Percentiles rank a stretch among this genome's conserved stretches.
phyloP scores from a whole-genome alignment of 495 filamentous ascomycete species.

The Aspergillus indologenus region DNA sequence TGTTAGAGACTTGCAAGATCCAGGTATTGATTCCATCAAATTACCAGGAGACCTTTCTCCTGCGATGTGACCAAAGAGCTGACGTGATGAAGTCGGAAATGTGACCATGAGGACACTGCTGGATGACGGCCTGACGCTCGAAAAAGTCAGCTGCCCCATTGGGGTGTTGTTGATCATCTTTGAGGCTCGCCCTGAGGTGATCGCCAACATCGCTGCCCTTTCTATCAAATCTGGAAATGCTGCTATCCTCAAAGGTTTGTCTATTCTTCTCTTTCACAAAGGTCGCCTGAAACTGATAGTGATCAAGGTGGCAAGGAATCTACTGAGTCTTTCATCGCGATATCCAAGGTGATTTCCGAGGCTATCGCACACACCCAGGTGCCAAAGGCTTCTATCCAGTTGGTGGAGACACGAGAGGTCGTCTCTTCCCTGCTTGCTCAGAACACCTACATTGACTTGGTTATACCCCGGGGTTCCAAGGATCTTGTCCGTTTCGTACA shows the following conservation, averaged over 20 bases:
- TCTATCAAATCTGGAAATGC: slow-evolving; percentile 97
- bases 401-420: slow-evolving; percentile 86
- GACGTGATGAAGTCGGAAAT: slow-evolving; percentile 66
- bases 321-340: slow-evolving; percentile 84
- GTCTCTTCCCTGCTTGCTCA: slow-evolving; percentile 80
- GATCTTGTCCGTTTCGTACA: slow-evolving; percentile 91
- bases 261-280: not conserved
- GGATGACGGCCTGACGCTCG: slow-evolving; percentile 82
- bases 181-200: slow-evolving; percentile 96
- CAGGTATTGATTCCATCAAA: slow-evolving; percentile 61
- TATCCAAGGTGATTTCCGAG: slow-evolving; percentile 77
- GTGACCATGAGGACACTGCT: slow-evolving; percentile 77
- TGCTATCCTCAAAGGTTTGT: slow-evolving; percentile 85
- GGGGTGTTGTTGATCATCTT: slow-evolving; percentile 97
- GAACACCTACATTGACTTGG: slow-evolving; percentile 86
- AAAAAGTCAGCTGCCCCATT: slow-evolving; percentile 88
- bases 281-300: slow-evolving; percentile 8
- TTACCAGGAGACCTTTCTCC: no score
- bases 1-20: slow-evolving; percentile 82
- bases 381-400: slow-evolving; percentile 81
- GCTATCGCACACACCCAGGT: slow-evolving; percentile 76
- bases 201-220: slow-evolving; percentile 96
- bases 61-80: no score
- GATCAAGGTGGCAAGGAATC: slow-evolving; percentile 86
- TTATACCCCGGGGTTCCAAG: slow-evolving; percentile 91